These are phyloP conservation scores for Flaveria floridana DNA, from an alignment of 140 eudicot species.

Conservation along the genomic window DNA sequence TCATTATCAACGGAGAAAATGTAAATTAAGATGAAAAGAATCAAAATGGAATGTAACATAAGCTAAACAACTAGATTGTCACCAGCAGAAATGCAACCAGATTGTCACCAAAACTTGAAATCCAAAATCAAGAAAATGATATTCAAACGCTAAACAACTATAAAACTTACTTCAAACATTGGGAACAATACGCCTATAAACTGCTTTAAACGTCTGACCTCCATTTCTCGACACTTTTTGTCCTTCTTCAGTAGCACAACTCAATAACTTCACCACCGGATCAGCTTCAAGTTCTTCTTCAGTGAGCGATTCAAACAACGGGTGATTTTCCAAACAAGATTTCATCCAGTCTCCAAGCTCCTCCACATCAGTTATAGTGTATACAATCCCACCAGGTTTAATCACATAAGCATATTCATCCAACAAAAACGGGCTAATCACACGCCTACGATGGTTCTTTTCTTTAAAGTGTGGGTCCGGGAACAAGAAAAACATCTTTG, in stretches of 20 bases:
- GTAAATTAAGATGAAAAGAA: not conserved
- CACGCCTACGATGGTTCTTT: conserved; percentile 91
- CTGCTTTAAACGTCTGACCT: conserved; percentile 78
- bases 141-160: not conserved
- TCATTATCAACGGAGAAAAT: not conserved
- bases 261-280: conserved; percentile 75
- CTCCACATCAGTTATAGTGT: conserved; percentile 95
- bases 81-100: not conserved
- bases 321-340: conserved; percentile 69
- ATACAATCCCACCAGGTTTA: conserved; percentile 74
- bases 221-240: conserved; percentile 84
- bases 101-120: conserved; percentile 11
- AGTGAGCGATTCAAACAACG: conserved; percentile 66
- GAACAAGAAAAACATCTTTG: conserved; percentile 86
- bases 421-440: conserved; percentile 71
- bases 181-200: conserved; percentile 58
- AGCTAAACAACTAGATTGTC: not conserved
- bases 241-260: conserved; percentile 89
- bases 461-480: conserved; percentile 96
- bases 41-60: not conserved
- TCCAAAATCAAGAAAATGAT: conserved; percentile 1
- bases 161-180: conserved; percentile 28
- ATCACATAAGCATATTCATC: conserved; percentile 89
- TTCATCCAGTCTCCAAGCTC: conserved; percentile 97
- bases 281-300: conserved; percentile 69